Percentiles rank a stretch among this genome's conserved stretches.
Evolutionary conservation across 75 land plant species (phyloP).

Genomic region (Adiantum capillusveneris): DNA sequence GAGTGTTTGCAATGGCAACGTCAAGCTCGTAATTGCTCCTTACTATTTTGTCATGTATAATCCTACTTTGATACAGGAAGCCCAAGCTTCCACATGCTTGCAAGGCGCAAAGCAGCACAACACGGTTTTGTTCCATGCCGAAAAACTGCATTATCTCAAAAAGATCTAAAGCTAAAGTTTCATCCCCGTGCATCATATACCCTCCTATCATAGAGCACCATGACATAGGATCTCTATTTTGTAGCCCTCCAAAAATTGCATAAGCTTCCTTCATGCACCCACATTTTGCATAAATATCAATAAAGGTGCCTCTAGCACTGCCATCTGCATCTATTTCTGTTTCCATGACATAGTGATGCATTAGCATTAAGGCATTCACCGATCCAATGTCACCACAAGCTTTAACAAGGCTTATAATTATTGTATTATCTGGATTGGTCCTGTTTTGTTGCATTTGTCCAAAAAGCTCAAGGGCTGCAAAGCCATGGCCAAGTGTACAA

Average conservation of each 20-base stretch:
- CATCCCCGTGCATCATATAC: not conserved
- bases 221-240: not conserved
- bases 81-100: not conserved
- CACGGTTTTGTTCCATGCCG: not conserved
- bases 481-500: too few relatives aligned
- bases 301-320: conserved; percentile 6
- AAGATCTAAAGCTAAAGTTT: not conserved
- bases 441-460: conserved; percentile 6
- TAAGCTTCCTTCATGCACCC: conserved; percentile 9
- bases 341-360: conserved; percentile 17
- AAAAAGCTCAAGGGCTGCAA: conserved; percentile 16
- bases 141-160: not conserved
- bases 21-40: conserved; percentile 19
- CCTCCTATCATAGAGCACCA: not conserved
- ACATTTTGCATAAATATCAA: conserved; percentile 22
- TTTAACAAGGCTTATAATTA: conserved; percentile 14
- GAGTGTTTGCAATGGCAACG: not conserved
- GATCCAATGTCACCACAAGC: conserved; percentile 15
- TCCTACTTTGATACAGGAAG: conserved; percentile 6
- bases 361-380: not conserved
- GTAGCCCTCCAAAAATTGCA: conserved; percentile 9
- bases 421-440: conserved; percentile 8
- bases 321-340: conserved; percentile 9
- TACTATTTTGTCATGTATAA: conserved; percentile 21
- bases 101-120: not conserved